Conservation (phyloP, 148 eudicot genomes). For the Agrostemma githago region DNA sequence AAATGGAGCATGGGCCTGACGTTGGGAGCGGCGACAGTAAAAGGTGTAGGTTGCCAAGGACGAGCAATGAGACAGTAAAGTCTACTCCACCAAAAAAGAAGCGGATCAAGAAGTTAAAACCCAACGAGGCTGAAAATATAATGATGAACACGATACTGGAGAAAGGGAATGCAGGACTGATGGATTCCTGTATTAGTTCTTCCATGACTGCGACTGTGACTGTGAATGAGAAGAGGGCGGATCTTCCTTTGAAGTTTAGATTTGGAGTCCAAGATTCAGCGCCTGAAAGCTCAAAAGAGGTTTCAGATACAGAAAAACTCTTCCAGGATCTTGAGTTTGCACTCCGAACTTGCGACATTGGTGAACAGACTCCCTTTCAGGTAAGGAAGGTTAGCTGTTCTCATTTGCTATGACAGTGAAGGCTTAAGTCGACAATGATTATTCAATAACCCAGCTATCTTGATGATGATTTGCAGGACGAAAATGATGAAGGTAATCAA, state of each 20-base stretch:
- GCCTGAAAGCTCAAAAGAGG: slow-evolving; percentile 8
- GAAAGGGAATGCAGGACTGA: neutral
- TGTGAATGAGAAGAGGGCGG: neutral
- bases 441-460: too few species aligned
- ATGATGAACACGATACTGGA: slow-evolving; percentile 14
- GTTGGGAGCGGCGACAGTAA: slow-evolving; percentile 1
- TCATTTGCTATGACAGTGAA: too few species aligned
- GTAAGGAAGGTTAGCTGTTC: neutral
- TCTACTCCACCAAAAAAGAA: neutral
- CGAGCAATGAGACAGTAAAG: neutral
- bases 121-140: slow-evolving; percentile 10
- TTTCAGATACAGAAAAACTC: slow-evolving; percentile 9
- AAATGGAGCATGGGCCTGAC: too few species aligned
- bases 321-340: slow-evolving; percentile 9
- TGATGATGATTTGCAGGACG: slow-evolving; percentile 27
- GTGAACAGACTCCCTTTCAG: neutral
- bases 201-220: neutral
- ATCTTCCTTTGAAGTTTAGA: slow-evolving; percentile 18
- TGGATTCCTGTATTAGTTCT: neutral
- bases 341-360: slow-evolving; percentile 16
- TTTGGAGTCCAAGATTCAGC: neutral
- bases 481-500: slow-evolving; percentile 17
- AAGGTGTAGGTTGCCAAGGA: neutral
- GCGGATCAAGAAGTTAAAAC: neutral
- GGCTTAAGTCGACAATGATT: too few species aligned